Percentiles rank a stretch among this genome's conserved stretches.
phyloP scores from a whole-genome alignment of 495 filamentous ascomycete species.

The Amniculicola lignicola region DNA sequence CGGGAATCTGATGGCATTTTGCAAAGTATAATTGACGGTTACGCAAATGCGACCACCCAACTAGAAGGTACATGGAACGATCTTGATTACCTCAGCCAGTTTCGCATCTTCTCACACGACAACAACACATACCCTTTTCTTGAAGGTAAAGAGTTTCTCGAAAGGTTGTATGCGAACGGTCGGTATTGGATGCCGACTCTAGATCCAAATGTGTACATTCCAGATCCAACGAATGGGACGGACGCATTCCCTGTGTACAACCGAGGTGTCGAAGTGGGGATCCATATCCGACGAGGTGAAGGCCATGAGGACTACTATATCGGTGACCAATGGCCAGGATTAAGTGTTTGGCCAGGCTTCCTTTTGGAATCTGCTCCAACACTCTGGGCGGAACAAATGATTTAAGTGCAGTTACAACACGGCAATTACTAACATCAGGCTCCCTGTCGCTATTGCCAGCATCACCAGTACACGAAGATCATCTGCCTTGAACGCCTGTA shows the following conservation, averaged over 20 bases:
- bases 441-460: too few relatives aligned
- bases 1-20: too few relatives aligned
- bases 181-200: constrained; percentile 31
- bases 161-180: constrained; percentile 22
- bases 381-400: constrained; percentile 28
- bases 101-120: constrained; percentile 5
- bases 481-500: too few relatives aligned
- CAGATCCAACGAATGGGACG: constrained; percentile 18
- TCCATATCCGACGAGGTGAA: constrained; percentile 16
- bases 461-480: too few relatives aligned
- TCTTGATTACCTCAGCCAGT: constrained; percentile 30
- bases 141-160: constrained; percentile 22
- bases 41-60: constrained; percentile 25
- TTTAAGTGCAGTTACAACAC: too few relatives aligned
- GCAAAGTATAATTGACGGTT: constrained; percentile 27
- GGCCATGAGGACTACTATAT: constrained; percentile 26
- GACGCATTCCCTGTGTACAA: constrained; percentile 28
- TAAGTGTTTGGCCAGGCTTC: constrained; percentile 25
- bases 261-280: constrained; percentile 11
- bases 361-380: constrained; percentile 9
- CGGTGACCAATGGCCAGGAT: constrained; percentile 30
- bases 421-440: too few relatives aligned
- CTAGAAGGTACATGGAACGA: constrained; percentile 27
- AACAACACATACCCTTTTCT: not conserved
- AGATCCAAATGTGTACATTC: constrained; percentile 29